Evolutionary conservation across 108 stramenopile species (phyloP), one percentile per base, ranked within the genome.

Genomic region (Pseudonitzschia pungens): DNA sequence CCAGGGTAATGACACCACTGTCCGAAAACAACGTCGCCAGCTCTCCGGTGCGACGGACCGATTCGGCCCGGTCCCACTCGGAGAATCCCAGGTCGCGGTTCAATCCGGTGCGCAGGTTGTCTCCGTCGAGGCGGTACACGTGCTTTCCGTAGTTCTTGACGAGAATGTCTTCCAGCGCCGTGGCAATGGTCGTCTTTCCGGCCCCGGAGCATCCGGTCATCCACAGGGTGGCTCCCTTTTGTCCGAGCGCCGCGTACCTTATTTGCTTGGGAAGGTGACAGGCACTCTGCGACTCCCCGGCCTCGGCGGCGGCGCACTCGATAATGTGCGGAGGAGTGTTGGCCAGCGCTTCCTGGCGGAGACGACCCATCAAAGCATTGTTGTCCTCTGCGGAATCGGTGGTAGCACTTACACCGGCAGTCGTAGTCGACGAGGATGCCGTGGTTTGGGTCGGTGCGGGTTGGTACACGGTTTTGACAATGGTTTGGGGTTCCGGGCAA

Each of bases 211-310:
- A 96, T 12, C 98, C 98, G 16, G 98, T 99, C 98, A 99, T 99
- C 98, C 98, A 99, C n/a, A 99, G 81, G 4, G 97, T 98, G 32
- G 96, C 94, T 11, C 95, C 95, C 92, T 99, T 98, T 85, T 99
- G 98, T 31, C 88, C 83, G 64, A 98, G 65, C 0, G 98, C 96
- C 0, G 95, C 94, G 74, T 83, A 98, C 4, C 98, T 93, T 32
- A 81, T 82, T 26, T 73, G 28, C 6, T 91, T 72, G 52, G 98
- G 95, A 9, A 99, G 80, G 75, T 99, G 98, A 70, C 98, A 99
- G 21, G 96, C 95, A 20, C 83, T 80, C 84, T 99, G 98, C 12
- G 86, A 87, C 40, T 85, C 93, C n/a, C 95, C 95, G 29, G 82
- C 95, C 22, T 85, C 83, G 62, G 98, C 98, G 28, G 78, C 85